A percentile compares a stretch with the other conserved stretches of the same genome.
Conservation (phyloP, 2,329 filamentous ascomycete genomes). For the Colletotrichum gigasporum region DNA sequence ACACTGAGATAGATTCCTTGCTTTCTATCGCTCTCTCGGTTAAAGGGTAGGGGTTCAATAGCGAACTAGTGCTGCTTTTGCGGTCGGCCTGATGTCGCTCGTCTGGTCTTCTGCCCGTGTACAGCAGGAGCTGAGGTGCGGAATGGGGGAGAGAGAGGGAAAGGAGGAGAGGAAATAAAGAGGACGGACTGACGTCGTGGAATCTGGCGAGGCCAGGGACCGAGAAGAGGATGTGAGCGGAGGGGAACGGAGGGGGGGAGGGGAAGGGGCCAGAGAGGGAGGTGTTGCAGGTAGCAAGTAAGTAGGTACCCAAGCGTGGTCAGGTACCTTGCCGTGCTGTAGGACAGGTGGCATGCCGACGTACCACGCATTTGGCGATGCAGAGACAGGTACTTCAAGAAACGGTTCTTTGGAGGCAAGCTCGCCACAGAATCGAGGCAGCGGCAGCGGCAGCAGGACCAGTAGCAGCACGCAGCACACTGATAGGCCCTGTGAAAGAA, state of each 20-base stretch:
- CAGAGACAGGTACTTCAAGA: too few relatives aligned
- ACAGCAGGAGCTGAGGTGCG: background rate
- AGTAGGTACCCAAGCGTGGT: too few relatives aligned
- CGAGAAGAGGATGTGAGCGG: conserved; percentile 1
- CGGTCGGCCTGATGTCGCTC: conserved; percentile 13
- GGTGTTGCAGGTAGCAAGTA: too few relatives aligned
- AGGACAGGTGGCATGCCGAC: too few relatives aligned
- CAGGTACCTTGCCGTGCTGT: too few relatives aligned
- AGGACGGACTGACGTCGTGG: background rate
- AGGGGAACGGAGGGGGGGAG: background rate
- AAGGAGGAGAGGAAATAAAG: background rate
- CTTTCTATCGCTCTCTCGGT: too few relatives aligned
- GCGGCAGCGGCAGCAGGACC: too few relatives aligned
- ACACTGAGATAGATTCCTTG: background rate
- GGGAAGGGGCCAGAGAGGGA: background rate
- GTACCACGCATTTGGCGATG: too few relatives aligned
- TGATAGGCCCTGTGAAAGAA: too few relatives aligned
- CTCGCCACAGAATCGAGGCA: too few relatives aligned
- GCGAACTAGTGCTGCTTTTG: background rate
- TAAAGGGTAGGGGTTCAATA: background rate
- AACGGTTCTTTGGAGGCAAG: too few relatives aligned
- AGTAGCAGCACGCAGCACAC: too few relatives aligned
- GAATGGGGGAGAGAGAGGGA: background rate
- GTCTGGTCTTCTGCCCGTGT: background rate
- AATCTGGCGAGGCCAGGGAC: conserved; percentile 14